These are phyloP conservation scores for Claviceps quebecensis DNA, from an alignment of 2,329 filamentous ascomycete species.

Conservation along the genomic window DNA sequence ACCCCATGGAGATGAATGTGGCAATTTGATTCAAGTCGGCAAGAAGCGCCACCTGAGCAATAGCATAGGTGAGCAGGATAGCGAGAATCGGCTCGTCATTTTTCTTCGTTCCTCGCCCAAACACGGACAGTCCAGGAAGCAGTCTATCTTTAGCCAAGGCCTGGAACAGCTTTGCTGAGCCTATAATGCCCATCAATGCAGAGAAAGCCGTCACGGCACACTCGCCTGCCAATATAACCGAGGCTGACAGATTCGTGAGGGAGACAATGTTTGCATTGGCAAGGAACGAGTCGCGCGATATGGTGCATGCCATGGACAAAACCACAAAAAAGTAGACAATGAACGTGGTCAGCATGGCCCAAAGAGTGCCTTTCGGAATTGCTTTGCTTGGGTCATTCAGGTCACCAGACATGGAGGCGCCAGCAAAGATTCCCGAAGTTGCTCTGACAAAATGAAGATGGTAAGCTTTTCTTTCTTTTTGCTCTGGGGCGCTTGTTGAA, in stretches of 20 bases:
- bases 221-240: conserved; percentile 66
- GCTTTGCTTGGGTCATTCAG: conserved; percentile 68
- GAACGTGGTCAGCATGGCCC: conserved; percentile 64
- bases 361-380: conserved; percentile 73
- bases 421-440: conserved; percentile 47
- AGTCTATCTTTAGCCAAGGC: conserved; percentile 68
- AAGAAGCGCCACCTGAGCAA: conserved; percentile 68
- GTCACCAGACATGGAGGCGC: conserved; percentile 84
- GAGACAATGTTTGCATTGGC: conserved; percentile 68
- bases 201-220: conserved; percentile 76
- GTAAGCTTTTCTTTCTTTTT: background rate
- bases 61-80: conserved; percentile 58
- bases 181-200: conserved; percentile 74
- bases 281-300: conserved; percentile 60
- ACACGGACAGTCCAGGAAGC: conserved; percentile 59
- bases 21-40: conserved; percentile 80
- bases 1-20: conserved; percentile 81
- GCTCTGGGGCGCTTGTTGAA: background rate
- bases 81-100: conserved; percentile 64
- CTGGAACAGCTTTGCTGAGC: conserved; percentile 71
- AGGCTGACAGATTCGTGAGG: conserved; percentile 61
- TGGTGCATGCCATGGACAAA: conserved; percentile 62
- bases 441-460: conserved; percentile 17
- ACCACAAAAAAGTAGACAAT: conserved; percentile 64
- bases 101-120: conserved; percentile 58